phyloP scores from a whole-genome alignment of 108 stramenopile species.

The Chaetoceros tenuissimus region DNA sequence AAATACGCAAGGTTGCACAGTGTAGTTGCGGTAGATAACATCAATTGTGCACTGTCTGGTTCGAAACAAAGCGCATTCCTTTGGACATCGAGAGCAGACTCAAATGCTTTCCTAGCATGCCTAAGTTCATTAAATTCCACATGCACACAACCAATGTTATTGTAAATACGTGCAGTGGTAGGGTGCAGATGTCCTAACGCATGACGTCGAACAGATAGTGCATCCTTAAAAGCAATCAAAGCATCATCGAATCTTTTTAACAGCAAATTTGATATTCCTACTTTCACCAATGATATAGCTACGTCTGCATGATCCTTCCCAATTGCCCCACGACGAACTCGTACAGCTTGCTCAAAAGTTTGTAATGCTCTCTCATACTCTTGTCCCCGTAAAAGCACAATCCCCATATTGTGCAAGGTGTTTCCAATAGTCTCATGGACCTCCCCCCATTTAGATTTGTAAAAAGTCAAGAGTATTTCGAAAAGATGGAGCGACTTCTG shows the following conservation, averaged over 20 bases:
- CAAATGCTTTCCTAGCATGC: slow-evolving; percentile 37
- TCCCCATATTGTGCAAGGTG: slow-evolving; percentile 46
- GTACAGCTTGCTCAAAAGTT: slow-evolving; percentile 44
- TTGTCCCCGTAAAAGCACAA: slow-evolving; percentile 27
- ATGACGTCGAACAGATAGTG: slow-evolving; percentile 32
- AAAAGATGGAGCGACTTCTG: slow-evolving; percentile 29
- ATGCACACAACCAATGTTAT: slow-evolving; percentile 60
- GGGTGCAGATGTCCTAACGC: slow-evolving; percentile 41
- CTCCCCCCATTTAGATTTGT: slow-evolving; percentile 22
- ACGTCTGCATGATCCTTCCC: slow-evolving; percentile 44
- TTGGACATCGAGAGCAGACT: slow-evolving; percentile 43
- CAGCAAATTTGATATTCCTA: slow-evolving; percentile 37
- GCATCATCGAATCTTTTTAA: slow-evolving; percentile 40
- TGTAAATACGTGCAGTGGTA: slow-evolving; percentile 37
- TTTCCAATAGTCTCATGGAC: slow-evolving; percentile 37
- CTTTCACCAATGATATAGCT: slow-evolving; percentile 41
- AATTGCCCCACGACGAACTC: slow-evolving; percentile 34
- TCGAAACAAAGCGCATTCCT: slow-evolving; percentile 32
- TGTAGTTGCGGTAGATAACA: slow-evolving; percentile 46
- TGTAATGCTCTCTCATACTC: slow-evolving; percentile 33
- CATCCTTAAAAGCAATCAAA: slow-evolving; percentile 41
- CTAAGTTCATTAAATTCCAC: slow-evolving; percentile 34
- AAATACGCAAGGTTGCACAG: slow-evolving; percentile 50
- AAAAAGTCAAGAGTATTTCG: slow-evolving; percentile 24
- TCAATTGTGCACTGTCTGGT: slow-evolving; percentile 30